phyloP scores from a whole-genome alignment of 2,329 filamentous ascomycete genomes.

The Daldinia eschscholtzii region DNA sequence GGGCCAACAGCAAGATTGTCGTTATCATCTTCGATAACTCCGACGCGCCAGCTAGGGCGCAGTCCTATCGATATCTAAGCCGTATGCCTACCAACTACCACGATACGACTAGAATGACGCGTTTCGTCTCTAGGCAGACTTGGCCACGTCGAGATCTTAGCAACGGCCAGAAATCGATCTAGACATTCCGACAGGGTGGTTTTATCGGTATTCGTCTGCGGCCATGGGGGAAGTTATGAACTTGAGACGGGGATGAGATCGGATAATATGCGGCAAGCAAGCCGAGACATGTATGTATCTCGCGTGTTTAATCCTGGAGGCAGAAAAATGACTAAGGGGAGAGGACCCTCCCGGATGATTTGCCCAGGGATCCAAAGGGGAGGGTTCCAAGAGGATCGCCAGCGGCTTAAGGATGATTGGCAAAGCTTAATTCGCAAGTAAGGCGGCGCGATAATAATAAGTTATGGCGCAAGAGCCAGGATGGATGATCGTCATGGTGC shows the following conservation, averaged over 20 bases:
- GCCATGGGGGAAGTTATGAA: slow-evolving; percentile 13
- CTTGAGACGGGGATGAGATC: slow-evolving; percentile 8
- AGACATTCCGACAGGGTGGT: slow-evolving; percentile 23
- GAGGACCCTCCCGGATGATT: slow-evolving; percentile 20
- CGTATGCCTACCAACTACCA: background rate
- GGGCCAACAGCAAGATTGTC: slow-evolving; percentile 11
- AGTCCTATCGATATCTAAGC: background rate
- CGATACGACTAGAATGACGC: background rate
- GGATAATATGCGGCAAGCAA: slow-evolving; percentile 26
- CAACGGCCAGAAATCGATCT: slow-evolving; percentile 6
- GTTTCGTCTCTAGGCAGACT: slow-evolving; percentile 15
- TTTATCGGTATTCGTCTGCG: slow-evolving; percentile 15
- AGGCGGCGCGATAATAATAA: slow-evolving; percentile 30
- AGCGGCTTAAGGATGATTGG: slow-evolving; percentile 29
- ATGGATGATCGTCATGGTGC: slow-evolving; percentile 36
- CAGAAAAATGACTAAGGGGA: slow-evolving; percentile 30
- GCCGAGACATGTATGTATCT: slow-evolving; percentile 22
- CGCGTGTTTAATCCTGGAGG: background rate
- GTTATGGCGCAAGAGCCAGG: slow-evolving; percentile 40
- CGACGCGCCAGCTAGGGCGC: slow-evolving; percentile 5
- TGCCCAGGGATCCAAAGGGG: slow-evolving; percentile 22
- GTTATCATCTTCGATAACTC: slow-evolving; percentile 18
- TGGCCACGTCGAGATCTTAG: slow-evolving; percentile 25
- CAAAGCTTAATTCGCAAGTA: slow-evolving; percentile 28
- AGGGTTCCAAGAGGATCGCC: slow-evolving; percentile 36